phyloP scores from a whole-genome alignment of 495 filamentous ascomycete species.

The Penicillium macrosclerotiorum region DNA sequence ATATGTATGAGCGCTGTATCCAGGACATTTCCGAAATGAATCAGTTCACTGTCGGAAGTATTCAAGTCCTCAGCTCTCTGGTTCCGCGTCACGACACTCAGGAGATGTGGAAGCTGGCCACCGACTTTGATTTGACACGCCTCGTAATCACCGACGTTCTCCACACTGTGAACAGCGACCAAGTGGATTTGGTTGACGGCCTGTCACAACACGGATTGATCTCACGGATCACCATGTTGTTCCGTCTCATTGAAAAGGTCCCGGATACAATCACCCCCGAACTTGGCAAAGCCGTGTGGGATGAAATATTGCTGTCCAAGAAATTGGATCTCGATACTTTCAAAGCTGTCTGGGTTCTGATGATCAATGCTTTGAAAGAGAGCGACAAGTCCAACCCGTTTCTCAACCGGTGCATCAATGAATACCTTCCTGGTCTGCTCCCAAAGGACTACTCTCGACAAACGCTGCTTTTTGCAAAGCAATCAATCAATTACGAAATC shows the following conservation, averaged over 20 bases:
- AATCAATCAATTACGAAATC: slow-evolving; percentile 46
- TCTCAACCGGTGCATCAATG: slow-evolving; percentile 60
- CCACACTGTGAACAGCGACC: slow-evolving; percentile 40
- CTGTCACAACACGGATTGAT: slow-evolving; percentile 37
- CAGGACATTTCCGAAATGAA: slow-evolving; percentile 57
- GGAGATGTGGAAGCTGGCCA: slow-evolving; percentile 51
- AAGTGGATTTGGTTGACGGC: slow-evolving; percentile 33
- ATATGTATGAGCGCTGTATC: slow-evolving; percentile 57
- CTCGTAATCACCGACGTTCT: slow-evolving; percentile 52
- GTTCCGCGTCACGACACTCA: slow-evolving; percentile 43
- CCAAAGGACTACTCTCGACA: slow-evolving; percentile 65
- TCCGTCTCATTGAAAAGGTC: slow-evolving; percentile 53
- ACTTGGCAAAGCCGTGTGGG: slow-evolving; percentile 64
- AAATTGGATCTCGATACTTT: slow-evolving; percentile 55
- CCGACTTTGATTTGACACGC: slow-evolving; percentile 51
- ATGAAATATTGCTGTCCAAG: slow-evolving; percentile 60
- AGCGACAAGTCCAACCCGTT: slow-evolving; percentile 56
- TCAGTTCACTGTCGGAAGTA: slow-evolving; percentile 62
- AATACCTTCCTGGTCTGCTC: slow-evolving; percentile 62
- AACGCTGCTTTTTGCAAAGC: slow-evolving; percentile 64
- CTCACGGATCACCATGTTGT: slow-evolving; percentile 59
- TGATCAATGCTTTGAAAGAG: slow-evolving; percentile 51
- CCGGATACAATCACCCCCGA: slow-evolving; percentile 60
- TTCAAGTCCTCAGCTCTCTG: slow-evolving; percentile 65
- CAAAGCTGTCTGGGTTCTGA: slow-evolving; percentile 62